Evolutionary conservation across 768 basidiomycete species (phyloP).

Genomic region (Gloeostereum incarnatum): DNA sequence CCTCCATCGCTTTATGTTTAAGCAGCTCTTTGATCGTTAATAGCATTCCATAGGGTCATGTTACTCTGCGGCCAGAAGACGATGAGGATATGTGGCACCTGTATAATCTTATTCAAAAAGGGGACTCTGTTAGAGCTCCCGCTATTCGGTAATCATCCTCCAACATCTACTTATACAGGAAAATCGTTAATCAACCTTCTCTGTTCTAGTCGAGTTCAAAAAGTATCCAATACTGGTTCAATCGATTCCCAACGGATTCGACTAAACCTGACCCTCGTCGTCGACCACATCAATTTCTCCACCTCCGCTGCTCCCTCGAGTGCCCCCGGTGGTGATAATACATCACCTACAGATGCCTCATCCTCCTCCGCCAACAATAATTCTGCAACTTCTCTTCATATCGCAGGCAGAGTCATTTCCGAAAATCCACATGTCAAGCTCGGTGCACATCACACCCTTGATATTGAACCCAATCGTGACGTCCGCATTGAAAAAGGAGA

Average conservation of each 20-base stretch:
- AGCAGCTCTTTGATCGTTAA: slow-evolving; percentile 11
- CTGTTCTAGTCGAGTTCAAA: slow-evolving; percentile 68
- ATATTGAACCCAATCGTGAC: slow-evolving; percentile 86
- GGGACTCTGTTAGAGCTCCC: slow-evolving; percentile 78
- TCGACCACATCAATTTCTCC: slow-evolving; percentile 74
- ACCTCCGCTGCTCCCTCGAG: slow-evolving; percentile 49
- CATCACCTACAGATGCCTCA: slow-evolving; percentile 20
- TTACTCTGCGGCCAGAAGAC: slow-evolving; percentile 91
- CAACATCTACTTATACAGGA: slow-evolving; percentile 1
- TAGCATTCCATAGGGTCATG: slow-evolving; percentile 80
- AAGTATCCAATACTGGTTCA: slow-evolving; percentile 85
- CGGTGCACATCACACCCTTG: slow-evolving; percentile 92
- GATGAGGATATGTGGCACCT: slow-evolving; percentile 99
- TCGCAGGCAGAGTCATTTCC: slow-evolving; percentile 75
- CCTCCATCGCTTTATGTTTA: background rate
- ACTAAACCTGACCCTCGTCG: slow-evolving; percentile 75
- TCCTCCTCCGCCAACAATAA: slow-evolving; percentile 21
- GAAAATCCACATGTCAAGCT: slow-evolving; percentile 89
- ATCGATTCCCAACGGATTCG: slow-evolving; percentile 86
- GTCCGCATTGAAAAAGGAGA: slow-evolving; percentile 80
- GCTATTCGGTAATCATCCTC: slow-evolving; percentile 57
- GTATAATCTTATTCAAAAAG: slow-evolving; percentile 91
- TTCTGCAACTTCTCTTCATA: slow-evolving; percentile 59
- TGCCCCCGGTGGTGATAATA: slow-evolving; percentile 23
- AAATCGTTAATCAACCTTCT: background rate